Evolutionary conservation across 2,329 filamentous ascomycete species (phyloP).

Genomic region (Nemania sp.): DNA sequence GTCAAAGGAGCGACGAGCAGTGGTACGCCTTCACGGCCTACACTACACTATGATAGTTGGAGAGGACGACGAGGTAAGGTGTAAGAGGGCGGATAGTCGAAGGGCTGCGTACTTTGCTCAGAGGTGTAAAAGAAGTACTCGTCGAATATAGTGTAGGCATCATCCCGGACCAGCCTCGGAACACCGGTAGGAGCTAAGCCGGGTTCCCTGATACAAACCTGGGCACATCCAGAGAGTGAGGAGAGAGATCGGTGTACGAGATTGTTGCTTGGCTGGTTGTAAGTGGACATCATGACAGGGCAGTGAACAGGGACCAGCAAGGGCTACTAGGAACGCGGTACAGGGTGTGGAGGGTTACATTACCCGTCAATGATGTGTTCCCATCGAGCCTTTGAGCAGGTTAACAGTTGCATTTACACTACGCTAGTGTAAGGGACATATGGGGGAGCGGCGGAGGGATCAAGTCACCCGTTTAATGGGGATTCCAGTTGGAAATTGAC

Average conservation of each 20-base stretch:
- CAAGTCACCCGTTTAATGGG: conserved; percentile 30
- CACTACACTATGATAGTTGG: conserved; percentile 41
- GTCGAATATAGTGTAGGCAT: conserved; percentile 48
- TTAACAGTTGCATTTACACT: conserved; percentile 27
- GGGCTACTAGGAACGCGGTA: conserved; percentile 43
- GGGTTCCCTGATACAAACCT: conserved; percentile 53
- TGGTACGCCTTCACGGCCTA: conserved; percentile 39
- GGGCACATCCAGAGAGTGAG: conserved; percentile 39
- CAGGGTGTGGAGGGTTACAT: conserved; percentile 46
- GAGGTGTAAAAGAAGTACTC: conserved; percentile 57
- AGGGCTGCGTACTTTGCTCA: conserved; percentile 53
- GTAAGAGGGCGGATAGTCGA: conserved; percentile 44
- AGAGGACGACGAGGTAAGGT: conserved; percentile 51
- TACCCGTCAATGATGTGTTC: conserved; percentile 47
- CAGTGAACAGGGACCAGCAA: conserved; percentile 34
- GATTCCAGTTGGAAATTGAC: conserved; percentile 38
- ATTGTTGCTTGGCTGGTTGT: conserved; percentile 44
- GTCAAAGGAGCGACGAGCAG: conserved; percentile 57
- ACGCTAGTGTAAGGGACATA: conserved; percentile 35
- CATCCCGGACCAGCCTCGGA: conserved; percentile 50
- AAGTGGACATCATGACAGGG: conserved; percentile 40
- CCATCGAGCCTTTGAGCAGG: conserved; percentile 39
- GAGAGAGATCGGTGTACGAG: conserved; percentile 42
- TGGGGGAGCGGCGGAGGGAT: conserved; percentile 36
- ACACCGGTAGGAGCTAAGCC: conserved; percentile 56